Evolutionary conservation across 768 basidiomycete species (phyloP).

Genomic region (Piloderma croceum): DNA sequence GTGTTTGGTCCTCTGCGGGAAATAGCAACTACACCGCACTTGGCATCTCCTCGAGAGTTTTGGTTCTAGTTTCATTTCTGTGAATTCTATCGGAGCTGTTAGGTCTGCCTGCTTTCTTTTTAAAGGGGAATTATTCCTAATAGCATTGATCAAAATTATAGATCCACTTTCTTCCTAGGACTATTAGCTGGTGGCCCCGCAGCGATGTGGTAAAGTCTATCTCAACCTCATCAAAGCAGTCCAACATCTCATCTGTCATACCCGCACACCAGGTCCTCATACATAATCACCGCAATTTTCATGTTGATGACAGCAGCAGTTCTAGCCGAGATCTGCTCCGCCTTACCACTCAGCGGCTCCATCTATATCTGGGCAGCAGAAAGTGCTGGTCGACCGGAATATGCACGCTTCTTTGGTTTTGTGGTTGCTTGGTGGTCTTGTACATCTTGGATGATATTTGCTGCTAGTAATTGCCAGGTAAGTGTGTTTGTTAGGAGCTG

Average conservation of each 20-base stretch:
- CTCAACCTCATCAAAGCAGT: no score
- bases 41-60: conserved; percentile 47
- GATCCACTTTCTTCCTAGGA: conserved; percentile 75
- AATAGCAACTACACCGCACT: conserved; percentile 41
- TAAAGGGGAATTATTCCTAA: conserved; percentile 1
- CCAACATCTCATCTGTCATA: background rate
- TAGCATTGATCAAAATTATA: conserved; percentile 22
- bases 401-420: conserved; percentile 46
- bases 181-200: conserved; percentile 84
- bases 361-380: conserved; percentile 58
- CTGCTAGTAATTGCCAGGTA: conserved; percentile 46
- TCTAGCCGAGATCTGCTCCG: conserved; percentile 51
- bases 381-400: conserved; percentile 45
- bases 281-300: conserved; percentile 74
- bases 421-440: conserved; percentile 50
- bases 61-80: conserved; percentile 43
- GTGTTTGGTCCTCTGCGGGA: no score
- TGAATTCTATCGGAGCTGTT: conserved; percentile 48
- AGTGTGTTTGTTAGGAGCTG: conserved; percentile 23
- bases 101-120: conserved; percentile 21
- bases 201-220: conserved; percentile 71
- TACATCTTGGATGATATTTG: conserved; percentile 54
- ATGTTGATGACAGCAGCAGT: conserved; percentile 67
- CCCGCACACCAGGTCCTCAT: conserved; percentile 62
- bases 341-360: conserved; percentile 43